Base-by-base conservation (phyloP, 2,329 filamentous ascomycete genomes). In the Pleurostoma richardsiae region DNA sequence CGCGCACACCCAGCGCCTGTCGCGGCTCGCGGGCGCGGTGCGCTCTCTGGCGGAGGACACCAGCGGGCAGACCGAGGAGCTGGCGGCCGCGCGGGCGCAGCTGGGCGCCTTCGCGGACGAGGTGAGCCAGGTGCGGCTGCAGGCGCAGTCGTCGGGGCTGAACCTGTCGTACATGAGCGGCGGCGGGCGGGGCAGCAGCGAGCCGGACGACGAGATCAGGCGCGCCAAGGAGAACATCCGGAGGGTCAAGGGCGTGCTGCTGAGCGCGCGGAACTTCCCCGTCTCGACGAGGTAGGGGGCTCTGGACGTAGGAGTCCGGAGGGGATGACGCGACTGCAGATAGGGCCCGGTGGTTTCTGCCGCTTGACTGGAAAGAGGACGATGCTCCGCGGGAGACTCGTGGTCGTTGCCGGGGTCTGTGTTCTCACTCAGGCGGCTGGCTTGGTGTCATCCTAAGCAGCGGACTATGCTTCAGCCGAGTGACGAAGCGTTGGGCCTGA, bases 251-350 rank as follows among this genome's bases (percentile, higher is more conserved):
- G 88, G 88, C 1, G 79, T 89, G 8, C 69, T 94, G 54, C 65
- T 95, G 47, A 89, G 82, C 58, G 80, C 88, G 4, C 80, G 85
- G 57, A 88, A 81, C 56, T 92, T 92, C 54, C 85, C 83, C n/a
- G 57, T 66, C 3, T 69, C 68, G 38, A 59, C 67, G 31, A 59
- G 60, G 44, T 63, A 53, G 46, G 29, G 6, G 33, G n/a, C 19
- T 19, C 19, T 19, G 19, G 19, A 19, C 19, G 19, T 19, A 19
- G 19, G 19, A 19, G 19, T 19, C 19, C 19, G 19, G 19, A 19
- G 19, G 19, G 19, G 19, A 19, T 19, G 19, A 19, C 19, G 19
- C 19, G 19, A 19, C 19, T 19, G 19, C 19, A 19, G 19, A 19
- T 19, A 19, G 19, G 19, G 19, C 19, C 19, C 19, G 19, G 19